These are phyloP conservation scores for Eucalyptus erythrocorys DNA, from an alignment of 345 rosid species.

Conservation along the genomic window DNA sequence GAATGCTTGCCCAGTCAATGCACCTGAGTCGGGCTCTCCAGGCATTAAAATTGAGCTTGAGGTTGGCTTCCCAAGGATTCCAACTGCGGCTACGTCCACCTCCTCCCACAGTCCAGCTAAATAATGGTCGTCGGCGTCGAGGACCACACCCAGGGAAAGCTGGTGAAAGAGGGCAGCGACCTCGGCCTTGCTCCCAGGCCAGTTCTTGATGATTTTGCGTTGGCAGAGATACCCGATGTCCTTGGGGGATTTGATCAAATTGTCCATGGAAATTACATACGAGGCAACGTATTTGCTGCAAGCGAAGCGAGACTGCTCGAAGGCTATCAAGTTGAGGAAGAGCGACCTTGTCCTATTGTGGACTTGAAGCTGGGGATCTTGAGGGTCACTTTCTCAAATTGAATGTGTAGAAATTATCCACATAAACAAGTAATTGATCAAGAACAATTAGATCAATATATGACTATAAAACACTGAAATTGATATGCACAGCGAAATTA, in stretches of 20 bases:
- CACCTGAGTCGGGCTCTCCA: not conserved
- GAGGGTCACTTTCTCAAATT: slow-evolving; percentile 55
- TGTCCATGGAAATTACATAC: slow-evolving; percentile 77
- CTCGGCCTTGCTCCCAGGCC: slow-evolving; percentile 74
- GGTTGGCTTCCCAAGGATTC: not conserved
- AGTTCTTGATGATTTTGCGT: slow-evolving; percentile 51
- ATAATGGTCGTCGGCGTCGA: slow-evolving; percentile 46
- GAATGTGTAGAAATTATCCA: slow-evolving; percentile 4
- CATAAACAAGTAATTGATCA: too few species aligned
- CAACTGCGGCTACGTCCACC: not conserved
- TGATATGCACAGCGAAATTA: rapidly evolving
- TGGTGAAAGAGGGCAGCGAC: slow-evolving; percentile 75
- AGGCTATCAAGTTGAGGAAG: slow-evolving; percentile 74
- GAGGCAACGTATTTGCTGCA: slow-evolving; percentile 62
- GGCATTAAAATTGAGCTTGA: too few species aligned
- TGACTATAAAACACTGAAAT: too few species aligned
- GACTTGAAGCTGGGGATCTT: slow-evolving; percentile 44
- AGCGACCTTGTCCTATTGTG: slow-evolving; percentile 83
- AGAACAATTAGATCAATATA: too few species aligned
- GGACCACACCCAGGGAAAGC: slow-evolving; percentile 62
- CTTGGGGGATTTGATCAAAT: slow-evolving; percentile 59
- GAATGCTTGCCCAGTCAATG: slow-evolving; percentile 62
- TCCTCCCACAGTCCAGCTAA: slow-evolving; percentile 39
- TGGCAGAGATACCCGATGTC: slow-evolving; percentile 67
- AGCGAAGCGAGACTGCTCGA: slow-evolving; percentile 60